A percentile compares a stretch with the other conserved stretches of the same genome.
phyloP scores from a whole-genome alignment of 176 grass and related monocot genomes.

The Paspalum vaginatum region DNA sequence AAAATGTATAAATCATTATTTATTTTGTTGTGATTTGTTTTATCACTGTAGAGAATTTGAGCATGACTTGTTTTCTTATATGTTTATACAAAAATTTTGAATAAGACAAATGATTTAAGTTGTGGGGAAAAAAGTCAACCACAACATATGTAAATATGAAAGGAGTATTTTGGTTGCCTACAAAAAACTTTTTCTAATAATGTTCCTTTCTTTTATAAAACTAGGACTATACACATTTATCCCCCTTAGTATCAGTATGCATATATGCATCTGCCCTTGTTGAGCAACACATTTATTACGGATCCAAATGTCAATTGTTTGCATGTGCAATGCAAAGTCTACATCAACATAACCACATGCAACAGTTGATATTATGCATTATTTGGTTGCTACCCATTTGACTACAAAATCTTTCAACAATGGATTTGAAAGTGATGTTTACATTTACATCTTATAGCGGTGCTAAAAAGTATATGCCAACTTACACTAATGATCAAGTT shows the following conservation, averaged over 20 bases:
- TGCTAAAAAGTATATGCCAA: background rate
- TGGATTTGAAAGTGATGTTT: slow-evolving; percentile 29
- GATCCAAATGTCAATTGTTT: background rate
- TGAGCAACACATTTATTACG: background rate
- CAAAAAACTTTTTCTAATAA: too few relatives aligned
- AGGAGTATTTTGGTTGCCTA: too few relatives aligned
- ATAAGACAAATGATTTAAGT: too few relatives aligned
- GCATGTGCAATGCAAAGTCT: background rate
- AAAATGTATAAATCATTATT: too few relatives aligned
- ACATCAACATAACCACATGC: background rate
- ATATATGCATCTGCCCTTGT: background rate
- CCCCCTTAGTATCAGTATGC: background rate
- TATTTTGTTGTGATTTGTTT: too few relatives aligned
- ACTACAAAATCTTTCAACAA: background rate
- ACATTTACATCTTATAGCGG: background rate
- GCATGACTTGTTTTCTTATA: too few relatives aligned
- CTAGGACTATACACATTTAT: background rate
- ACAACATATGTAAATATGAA: too few relatives aligned
- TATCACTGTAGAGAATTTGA: too few relatives aligned
- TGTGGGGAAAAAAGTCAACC: too few relatives aligned
- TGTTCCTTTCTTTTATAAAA: background rate
- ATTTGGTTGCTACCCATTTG: background rate
- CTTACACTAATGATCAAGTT: background rate
- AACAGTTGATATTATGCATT: background rate
- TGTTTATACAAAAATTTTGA: too few relatives aligned